phyloP scores from a whole-genome alignment of 1,284 basidiomycete genomes.

The Marasmius oreades region DNA sequence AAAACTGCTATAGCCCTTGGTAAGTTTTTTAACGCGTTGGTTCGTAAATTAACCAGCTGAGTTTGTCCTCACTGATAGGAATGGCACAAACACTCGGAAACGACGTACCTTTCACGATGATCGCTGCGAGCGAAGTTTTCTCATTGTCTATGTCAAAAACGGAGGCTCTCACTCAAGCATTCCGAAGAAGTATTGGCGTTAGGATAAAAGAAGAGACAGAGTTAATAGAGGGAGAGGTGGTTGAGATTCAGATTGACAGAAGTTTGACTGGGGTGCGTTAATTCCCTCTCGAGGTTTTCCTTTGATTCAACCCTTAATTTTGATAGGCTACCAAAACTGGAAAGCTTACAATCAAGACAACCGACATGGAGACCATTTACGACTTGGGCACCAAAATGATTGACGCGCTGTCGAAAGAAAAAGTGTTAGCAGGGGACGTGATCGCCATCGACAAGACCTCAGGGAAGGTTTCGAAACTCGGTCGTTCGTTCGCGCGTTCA shows the following conservation, averaged over 20 bases:
- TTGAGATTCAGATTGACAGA: slow-evolving; percentile 97
- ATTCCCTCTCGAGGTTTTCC: slow-evolving; percentile 5
- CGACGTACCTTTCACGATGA: slow-evolving; percentile 97
- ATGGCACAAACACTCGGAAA: slow-evolving; percentile 95
- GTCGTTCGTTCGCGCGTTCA: slow-evolving; percentile 92
- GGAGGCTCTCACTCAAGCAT: slow-evolving; percentile 95
- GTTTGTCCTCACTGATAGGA: slow-evolving; percentile 42
- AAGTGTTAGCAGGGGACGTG: slow-evolving; percentile 94
- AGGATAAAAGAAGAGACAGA: slow-evolving; percentile 98
- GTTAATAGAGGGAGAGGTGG: slow-evolving; percentile 96
- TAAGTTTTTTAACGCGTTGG: slow-evolving; percentile 29
- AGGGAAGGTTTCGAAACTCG: slow-evolving; percentile 96
- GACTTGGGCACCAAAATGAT: slow-evolving; percentile 99
- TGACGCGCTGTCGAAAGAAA: slow-evolving; percentile 94
- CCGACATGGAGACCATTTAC: slow-evolving; percentile 99
- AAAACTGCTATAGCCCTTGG: slow-evolving; percentile 98
- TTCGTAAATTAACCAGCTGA: neutral
- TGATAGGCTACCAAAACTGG: slow-evolving; percentile 94
- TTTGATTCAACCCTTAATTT: slow-evolving; percentile 1
- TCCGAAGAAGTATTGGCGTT: slow-evolving; percentile 93
- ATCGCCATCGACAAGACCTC: slow-evolving; percentile 97
- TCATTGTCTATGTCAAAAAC: slow-evolving; percentile 98
- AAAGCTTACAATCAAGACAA: slow-evolving; percentile 96
- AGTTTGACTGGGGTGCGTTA: slow-evolving; percentile 88
- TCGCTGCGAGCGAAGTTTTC: slow-evolving; percentile 96